Evolutionary conservation across 2,329 filamentous ascomycete species (phyloP), one percentile per base, ranked within the genome.

Genomic region (Didymella segeticola): DNA sequence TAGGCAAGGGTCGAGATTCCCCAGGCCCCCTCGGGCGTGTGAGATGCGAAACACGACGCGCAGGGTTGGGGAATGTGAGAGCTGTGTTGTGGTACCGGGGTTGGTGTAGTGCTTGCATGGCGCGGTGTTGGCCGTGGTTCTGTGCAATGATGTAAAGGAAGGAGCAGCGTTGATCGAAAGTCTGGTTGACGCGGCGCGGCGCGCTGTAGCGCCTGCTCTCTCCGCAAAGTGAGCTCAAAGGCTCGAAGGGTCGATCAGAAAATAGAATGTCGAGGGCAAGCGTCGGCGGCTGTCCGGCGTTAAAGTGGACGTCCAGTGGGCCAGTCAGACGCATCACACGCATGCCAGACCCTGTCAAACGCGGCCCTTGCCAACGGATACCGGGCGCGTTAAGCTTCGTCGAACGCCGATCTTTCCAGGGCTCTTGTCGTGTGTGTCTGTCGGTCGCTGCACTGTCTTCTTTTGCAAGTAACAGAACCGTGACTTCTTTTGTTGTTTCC

Each of bases 171-270:
- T 47, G 26, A 12, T 14, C 36, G 30, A 38, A 39, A 43, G 20
- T 39, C 23, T 47, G 43, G 49, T 47, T 31, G 4, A 30, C 15
- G 36, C 39, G 45, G 45, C 31, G 43, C 51, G 51, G 39, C 26
- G 45, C 51, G 51, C 45, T 43, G 43, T 53, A 48, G 50, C 43
- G 50, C 34, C 38, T 46, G 51, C 43, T 49, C 37, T 31, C 53
- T 52, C 53, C 53, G 43, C 53, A 47, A 36, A 29, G 19, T 47
- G 34, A 46, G 29, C 30, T n/a, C n/a, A n/a, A n/a, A n/a, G n/a
- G n/a, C n/a, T n/a, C n/a, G n/a, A n/a, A n/a, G n/a, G n/a, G 51
- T 31, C 57, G 59, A 61, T 60, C 53, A 10, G 29, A 49, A 57
- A 57, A 57, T 53, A 46, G 51, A 31, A 7, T n/a, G n/a, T 43